Percentiles rank a stretch among this genome's conserved stretches.
Conservation (phyloP, 1,284 basidiomycete species). For the Austroboletus novae-zelandiae region DNA sequence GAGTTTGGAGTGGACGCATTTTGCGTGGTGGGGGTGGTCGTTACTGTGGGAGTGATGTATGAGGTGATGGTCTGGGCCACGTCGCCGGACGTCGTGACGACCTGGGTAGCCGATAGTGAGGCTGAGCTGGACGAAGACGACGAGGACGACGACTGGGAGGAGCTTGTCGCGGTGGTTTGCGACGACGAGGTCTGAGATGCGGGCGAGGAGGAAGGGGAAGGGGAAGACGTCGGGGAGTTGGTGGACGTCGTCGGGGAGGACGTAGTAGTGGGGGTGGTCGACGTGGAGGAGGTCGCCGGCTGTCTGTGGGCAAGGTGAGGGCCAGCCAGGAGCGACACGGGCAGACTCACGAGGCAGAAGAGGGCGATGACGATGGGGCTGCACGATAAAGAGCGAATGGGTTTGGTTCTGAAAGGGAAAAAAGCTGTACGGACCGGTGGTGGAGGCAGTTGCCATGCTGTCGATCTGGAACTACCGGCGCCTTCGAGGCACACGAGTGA, state of each 20-base stretch:
- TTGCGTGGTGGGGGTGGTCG: not conserved
- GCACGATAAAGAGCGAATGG: not conserved
- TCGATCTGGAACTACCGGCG: not conserved
- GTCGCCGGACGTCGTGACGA: constrained; percentile 14
- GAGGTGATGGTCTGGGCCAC: constrained; percentile 8
- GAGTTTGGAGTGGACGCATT: constrained; percentile 14
- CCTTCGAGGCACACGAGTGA: too few species aligned
- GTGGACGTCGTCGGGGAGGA: constrained; percentile 2
- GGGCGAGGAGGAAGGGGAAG: constrained; percentile 12
- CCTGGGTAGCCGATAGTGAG: not conserved
- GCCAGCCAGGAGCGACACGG: not conserved
- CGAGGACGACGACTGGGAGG: not conserved
- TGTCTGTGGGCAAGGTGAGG: not conserved
- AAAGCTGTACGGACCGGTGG: constrained; percentile 7
- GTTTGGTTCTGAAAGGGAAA: not conserved
- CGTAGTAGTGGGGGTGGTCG: not conserved
- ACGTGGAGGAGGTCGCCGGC: not conserved
- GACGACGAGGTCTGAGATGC: not conserved
- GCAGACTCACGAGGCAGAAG: constrained; percentile 4
- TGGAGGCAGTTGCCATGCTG: constrained; percentile 7
- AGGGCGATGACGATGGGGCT: not conserved
- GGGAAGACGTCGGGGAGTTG: not conserved
- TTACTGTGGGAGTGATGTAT: constrained; percentile 1
- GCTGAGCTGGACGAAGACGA: not conserved
- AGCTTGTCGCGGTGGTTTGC: not conserved